A percentile compares a stretch with the other conserved stretches of the same genome.
Conservation (phyloP, 2,329 filamentous ascomycete genomes). For the Xylaria sp. region DNA sequence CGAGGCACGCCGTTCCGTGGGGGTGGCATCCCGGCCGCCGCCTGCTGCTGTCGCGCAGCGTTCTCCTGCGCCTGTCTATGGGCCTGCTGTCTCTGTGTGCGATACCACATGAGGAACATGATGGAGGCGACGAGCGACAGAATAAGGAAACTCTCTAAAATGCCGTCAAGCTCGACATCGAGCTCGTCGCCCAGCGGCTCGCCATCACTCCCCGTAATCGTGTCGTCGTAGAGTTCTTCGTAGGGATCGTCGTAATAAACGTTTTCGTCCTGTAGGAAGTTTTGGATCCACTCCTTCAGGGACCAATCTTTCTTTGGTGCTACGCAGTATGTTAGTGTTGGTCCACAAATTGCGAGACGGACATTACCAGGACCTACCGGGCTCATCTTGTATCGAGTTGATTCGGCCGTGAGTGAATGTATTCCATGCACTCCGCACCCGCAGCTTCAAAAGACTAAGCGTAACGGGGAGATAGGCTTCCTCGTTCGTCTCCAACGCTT, state of each 20-base stretch:
- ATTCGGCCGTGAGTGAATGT: conserved; percentile 87
- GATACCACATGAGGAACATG: conserved; percentile 80
- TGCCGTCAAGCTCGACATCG: conserved; percentile 72
- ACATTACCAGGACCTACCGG: conserved; percentile 60
- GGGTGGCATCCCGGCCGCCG: conserved; percentile 29
- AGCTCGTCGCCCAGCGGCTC: conserved; percentile 62
- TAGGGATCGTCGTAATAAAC: conserved; percentile 67
- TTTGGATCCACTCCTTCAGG: conserved; percentile 82
- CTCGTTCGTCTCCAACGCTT: conserved; percentile 86
- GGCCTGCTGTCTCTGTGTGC: conserved; percentile 70
- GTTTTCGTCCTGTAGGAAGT: conserved; percentile 77
- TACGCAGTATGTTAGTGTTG: conserved; percentile 47
- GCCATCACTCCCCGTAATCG: conserved; percentile 60
- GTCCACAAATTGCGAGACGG: neutral
- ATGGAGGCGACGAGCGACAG: conserved; percentile 76
- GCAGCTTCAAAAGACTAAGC: conserved; percentile 82
- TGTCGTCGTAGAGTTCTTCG: conserved; percentile 60
- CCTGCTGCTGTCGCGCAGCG: conserved; percentile 29
- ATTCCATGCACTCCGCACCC: conserved; percentile 91
- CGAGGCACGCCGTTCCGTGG: conserved; percentile 7
- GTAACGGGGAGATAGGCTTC: conserved; percentile 95
- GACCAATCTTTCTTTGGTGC: conserved; percentile 76
- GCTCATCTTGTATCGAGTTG: conserved; percentile 90
- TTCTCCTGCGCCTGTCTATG: conserved; percentile 47
- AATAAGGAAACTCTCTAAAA: conserved; percentile 85